phyloP scores from a whole-genome alignment of 257 asterid genomes.

The Striga asiatica region DNA sequence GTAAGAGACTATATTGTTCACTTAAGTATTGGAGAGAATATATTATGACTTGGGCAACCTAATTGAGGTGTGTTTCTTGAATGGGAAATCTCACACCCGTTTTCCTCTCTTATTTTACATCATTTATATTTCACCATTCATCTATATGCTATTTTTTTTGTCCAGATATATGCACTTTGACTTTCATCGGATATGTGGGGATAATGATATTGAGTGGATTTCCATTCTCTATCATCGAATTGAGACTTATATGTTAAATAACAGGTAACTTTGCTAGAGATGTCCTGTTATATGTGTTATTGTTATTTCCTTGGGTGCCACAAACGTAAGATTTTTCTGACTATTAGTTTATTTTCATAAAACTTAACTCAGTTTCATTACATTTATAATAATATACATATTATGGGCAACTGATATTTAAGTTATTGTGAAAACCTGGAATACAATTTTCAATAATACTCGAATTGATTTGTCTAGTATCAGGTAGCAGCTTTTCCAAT shows the following conservation, averaged over 20 bases:
- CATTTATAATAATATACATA: neutral
- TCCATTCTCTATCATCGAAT: constrained; percentile 76
- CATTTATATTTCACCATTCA: neutral
- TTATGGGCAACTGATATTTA: neutral
- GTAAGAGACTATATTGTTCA: too few species aligned
- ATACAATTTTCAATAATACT: neutral
- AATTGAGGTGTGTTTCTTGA: neutral
- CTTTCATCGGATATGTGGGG: constrained; percentile 92
- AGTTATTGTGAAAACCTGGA: neutral
- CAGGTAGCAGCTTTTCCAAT: neutral
- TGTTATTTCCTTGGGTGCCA: neutral
- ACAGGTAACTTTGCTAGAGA: constrained; percentile 36
- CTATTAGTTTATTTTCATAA: neutral
- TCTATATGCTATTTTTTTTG: constrained; percentile 17
- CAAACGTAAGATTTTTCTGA: neutral
- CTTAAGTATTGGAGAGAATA: too few species aligned
- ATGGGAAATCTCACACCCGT: neutral
- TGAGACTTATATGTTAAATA: constrained; percentile 55
- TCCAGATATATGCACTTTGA: constrained; percentile 88
- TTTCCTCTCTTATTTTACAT: neutral
- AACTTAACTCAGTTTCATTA: neutral
- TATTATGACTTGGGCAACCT: too few species aligned
- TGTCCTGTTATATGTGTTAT: neutral
- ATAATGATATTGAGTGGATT: constrained; percentile 67
- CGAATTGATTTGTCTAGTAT: neutral